Evolutionary conservation across 805 yeast species (phyloP), one percentile per base, ranked within the genome.

Genomic region (Maudiozyma pseudohumilis): DNA sequence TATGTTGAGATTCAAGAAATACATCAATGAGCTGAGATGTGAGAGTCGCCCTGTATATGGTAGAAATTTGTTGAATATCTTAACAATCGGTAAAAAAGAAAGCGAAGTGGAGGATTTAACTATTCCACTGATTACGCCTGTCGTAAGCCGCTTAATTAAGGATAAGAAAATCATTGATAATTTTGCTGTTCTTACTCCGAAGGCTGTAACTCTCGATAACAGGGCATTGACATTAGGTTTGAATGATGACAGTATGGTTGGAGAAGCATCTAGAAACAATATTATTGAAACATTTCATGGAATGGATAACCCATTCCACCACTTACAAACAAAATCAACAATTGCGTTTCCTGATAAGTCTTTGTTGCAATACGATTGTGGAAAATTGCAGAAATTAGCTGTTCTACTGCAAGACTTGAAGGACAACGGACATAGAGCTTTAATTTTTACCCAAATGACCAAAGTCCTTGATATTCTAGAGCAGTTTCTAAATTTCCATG

Each of bases 391-490:
- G 56, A 81, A 79, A 49, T 62, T 92, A 35, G 89, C 96, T 0
- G 59, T 65, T 3, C 63, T 92, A 32, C 61, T 92, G 38, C 84
- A 80, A 40, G 80, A 85, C 19, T 66, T 94, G 44, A 80, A 82
- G 36, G 79, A 81, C 25, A 77, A 77, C 32, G 97, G 97, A 0
- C 99, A 92, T 56, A 70, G 98, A 44, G 96, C 94, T 0, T 69
- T 92, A 43, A 89, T 92, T 40, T 92, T 92, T 64, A 92, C 99
- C 0, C 99, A 92, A 55, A 92, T 92, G 99, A 89, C 98, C 2
- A 84, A 84, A 54, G 97, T 92, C 7, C 68, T 92, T 59, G 98
- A 92, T 61, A 77, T 94, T 31, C 62, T 92, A 39, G 99, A 92
- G 55, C 89, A 84, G 55, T 94, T 92, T 53, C 66, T 92, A 62